Percentiles rank a stretch among this genome's conserved stretches.
Conservation (phyloP, 805 yeast genomes). For the Metschnikowia colocasiae region DNA sequence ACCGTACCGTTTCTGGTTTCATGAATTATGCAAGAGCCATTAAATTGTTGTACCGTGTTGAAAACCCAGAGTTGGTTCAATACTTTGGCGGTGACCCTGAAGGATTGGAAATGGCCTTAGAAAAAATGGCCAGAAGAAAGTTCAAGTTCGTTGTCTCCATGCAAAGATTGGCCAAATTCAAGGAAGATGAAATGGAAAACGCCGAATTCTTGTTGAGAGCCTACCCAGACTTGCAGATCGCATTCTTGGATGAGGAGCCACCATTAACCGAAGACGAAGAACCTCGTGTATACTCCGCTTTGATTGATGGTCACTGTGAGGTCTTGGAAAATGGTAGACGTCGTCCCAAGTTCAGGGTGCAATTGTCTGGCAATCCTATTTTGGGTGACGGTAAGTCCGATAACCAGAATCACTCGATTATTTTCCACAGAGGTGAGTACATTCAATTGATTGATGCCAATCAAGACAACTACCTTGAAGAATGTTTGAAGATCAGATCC, state of each 20-base stretch:
- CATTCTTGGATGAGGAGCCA: slow-evolving; percentile 59
- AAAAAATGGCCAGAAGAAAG: slow-evolving; percentile 60
- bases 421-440: slow-evolving; percentile 77
- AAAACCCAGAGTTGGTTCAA: slow-evolving; percentile 68
- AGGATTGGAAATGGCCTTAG: slow-evolving; percentile 91
- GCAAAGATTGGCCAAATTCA: slow-evolving; percentile 56
- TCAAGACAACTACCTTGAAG: slow-evolving; percentile 79
- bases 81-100: slow-evolving; percentile 99
- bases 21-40: slow-evolving; percentile 48
- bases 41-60: slow-evolving; percentile 45
- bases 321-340: slow-evolving; percentile 51
- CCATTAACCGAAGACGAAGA: slow-evolving; percentile 48
- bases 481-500: slow-evolving; percentile 73
- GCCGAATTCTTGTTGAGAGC: slow-evolving; percentile 58
- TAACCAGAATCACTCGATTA: slow-evolving; percentile 73
- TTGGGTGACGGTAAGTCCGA: slow-evolving; percentile 85
- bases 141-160: slow-evolving; percentile 63
- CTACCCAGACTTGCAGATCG: slow-evolving; percentile 64
- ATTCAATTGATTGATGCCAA: slow-evolving; percentile 80
- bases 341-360: slow-evolving; percentile 56
- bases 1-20: slow-evolving; percentile 46
- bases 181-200: slow-evolving; percentile 54
- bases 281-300: slow-evolving; percentile 52
- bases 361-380: slow-evolving; percentile 74
- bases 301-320: slow-evolving; percentile 48